A percentile compares a stretch with the other conserved stretches of the same genome.
These are phyloP conservation scores for Megacollybia platyphylla DNA, from an alignment of 1,284 basidiomycete species.

Conservation along the genomic window DNA sequence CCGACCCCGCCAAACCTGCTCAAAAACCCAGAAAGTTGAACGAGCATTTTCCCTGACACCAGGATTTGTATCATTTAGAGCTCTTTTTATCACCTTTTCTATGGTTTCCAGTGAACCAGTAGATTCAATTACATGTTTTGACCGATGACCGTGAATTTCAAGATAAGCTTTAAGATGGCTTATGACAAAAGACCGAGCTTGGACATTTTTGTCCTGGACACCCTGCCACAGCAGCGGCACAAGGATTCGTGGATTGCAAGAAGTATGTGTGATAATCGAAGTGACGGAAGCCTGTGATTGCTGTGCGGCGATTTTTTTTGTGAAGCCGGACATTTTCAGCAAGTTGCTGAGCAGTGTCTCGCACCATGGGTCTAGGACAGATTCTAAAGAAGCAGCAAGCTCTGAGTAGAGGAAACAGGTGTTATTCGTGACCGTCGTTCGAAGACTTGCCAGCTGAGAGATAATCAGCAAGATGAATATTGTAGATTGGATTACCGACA, in stretches of 20 bases:
- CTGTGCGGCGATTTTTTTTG: slow-evolving; percentile 90
- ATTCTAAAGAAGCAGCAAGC: slow-evolving; percentile 58
- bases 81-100: slow-evolving; percentile 63
- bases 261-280: slow-evolving; percentile 59
- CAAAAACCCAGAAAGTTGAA: slow-evolving; percentile 71
- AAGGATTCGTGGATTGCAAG: slow-evolving; percentile 59
- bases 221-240: slow-evolving; percentile 63
- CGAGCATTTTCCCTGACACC: slow-evolving; percentile 70
- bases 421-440: slow-evolving; percentile 83
- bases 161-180: slow-evolving; percentile 66
- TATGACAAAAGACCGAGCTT: slow-evolving; percentile 61
- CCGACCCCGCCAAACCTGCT: slow-evolving; percentile 63
- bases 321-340: slow-evolving; percentile 81
- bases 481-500: slow-evolving; percentile 30
- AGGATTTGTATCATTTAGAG: slow-evolving; percentile 70
- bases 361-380: slow-evolving; percentile 63
- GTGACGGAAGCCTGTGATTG: slow-evolving; percentile 71
- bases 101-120: slow-evolving; percentile 56
- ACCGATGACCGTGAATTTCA: slow-evolving; percentile 53
- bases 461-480: slow-evolving; percentile 4
- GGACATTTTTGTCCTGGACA: slow-evolving; percentile 78
- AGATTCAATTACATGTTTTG: slow-evolving; percentile 51
- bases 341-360: slow-evolving; percentile 69
- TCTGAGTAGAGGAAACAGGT: slow-evolving; percentile 76
- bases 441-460: slow-evolving; percentile 68